Evolutionary conservation across 2,329 filamentous ascomycete species (phyloP), one percentile per base, ranked within the genome.

Genomic region (Sclerotinia borealis): DNA sequence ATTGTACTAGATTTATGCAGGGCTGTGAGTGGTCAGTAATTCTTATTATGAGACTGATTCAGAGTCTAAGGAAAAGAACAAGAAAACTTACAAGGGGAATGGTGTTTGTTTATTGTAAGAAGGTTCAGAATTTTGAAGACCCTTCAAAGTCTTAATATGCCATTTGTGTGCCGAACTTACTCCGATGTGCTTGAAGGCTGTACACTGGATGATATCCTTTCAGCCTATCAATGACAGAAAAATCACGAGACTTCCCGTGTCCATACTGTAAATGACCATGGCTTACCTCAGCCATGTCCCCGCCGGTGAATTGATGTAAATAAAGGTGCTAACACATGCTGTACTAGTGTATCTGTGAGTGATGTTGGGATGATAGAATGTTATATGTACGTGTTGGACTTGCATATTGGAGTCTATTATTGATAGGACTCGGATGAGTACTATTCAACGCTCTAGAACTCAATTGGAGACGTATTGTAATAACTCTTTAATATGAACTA

Each of bases 171-270:
- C 49, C 31, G 49, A 36, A 36, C 2, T 15, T 22, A 22, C 19
- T 13, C 31, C n/a, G 29, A 19, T 2, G 2, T 2, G 11, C 13
- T 22, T 0, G 11, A 13, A 51, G 0, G n/a, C 11, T 1, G 10
- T 36, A 22, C 11, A 36, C 19, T 36, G 1, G 11, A 11, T 34
- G 11, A 36, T 22, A 51, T 3, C 4, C 3, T n/a, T 36, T 51
- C 22, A 2, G 5, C 11, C 19, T 45, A 11, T 45, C 11, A 36
- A 2, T 36, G 2, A 15, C 11, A 51, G 15, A 22, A 5, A 7
- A 22, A 11, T 51, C 2, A 25, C 10, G 4, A 51, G 31, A 36
- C 11, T 15, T 36, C 11, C 10, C 1, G 10, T 31, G 19, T n/a
- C 10, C 11, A 31, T 13, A 36, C 5, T 5, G 19, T 22, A 10